These are phyloP conservation scores for Rhipidocladum racemiflorum DNA, from an alignment of 176 grass and related monocot genomes.

Conservation along the genomic window DNA sequence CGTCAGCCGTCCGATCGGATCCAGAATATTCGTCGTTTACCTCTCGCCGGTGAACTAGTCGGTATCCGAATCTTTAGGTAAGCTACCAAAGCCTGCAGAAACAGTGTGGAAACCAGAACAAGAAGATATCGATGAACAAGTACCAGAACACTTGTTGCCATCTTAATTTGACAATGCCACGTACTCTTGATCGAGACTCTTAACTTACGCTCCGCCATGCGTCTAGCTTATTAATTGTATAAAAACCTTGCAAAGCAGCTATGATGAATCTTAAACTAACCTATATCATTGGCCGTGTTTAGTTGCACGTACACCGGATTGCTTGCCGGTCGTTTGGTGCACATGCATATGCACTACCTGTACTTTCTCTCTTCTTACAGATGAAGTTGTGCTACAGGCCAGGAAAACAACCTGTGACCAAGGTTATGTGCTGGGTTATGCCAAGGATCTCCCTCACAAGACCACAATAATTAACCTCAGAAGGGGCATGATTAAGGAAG, in stretches of 20 bases:
- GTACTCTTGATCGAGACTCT: too few relatives aligned
- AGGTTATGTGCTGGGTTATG: background rate
- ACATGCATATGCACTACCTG: slow-evolving; percentile 33
- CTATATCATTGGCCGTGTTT: background rate
- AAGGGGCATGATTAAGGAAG: background rate
- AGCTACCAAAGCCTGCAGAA: background rate
- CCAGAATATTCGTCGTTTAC: background rate
- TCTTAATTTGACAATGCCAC: background rate
- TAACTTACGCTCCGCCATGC: background rate
- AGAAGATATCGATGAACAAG: too few relatives aligned
- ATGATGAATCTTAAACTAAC: background rate
- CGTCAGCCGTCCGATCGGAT: background rate
- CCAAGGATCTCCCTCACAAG: slow-evolving; percentile 22
- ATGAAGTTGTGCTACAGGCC: background rate
- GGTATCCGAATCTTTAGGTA: background rate
- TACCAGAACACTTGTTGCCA: background rate
- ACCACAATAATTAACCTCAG: background rate
- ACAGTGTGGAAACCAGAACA: background rate
- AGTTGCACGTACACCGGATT: slow-evolving; percentile 32
- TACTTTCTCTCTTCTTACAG: slow-evolving; percentile 3
- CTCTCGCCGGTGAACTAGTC: background rate
- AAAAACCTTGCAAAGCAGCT: background rate
- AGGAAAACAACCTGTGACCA: slow-evolving; percentile 12
- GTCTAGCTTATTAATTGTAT: background rate
- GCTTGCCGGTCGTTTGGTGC: slow-evolving; percentile 19